Evolutionary conservation across 2,329 filamentous ascomycete genomes (phyloP), one percentile per base, ranked within the genome.

Genomic region (Trichophyton rubrum): DNA sequence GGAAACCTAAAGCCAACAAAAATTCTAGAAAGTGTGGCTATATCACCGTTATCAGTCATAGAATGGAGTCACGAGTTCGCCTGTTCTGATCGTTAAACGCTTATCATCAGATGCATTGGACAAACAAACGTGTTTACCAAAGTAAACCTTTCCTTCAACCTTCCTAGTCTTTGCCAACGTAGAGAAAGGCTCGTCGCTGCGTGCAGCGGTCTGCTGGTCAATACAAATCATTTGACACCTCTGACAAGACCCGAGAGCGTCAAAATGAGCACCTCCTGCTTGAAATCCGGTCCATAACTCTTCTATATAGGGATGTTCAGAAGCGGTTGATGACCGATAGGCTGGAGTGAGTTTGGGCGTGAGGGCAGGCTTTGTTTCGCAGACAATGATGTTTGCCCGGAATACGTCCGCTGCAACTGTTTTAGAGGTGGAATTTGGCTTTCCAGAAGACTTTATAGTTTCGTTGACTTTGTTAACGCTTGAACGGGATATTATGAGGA

Each of bases 161-260:
- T 89, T 83, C 66, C 93, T 82, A 9, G 89, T 95, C 77, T 95
- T 96, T 1, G 88, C 86, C 62, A 99, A 75, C 0, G 90, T 96
- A 2, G 88, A 82, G 69, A 93, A 95, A 0, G 93, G 93, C 72
- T 97, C 93, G 64, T 90, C 84, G 64, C 85, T 84, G 71, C 85
- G 88, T 64, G 84, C 80, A 0, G 85, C 90, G 11, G 87, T 96
- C 55, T 84, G 78, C 71, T 96, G 93, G 68, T 99, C 86, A 53
- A 97, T 84, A 70, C 92, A 96, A 8, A 99, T 87, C 91, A 99
- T 97, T 71, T 96, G 90, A 67, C 93, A 99, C 62, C 93, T 79
- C 62, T 90, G 83, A 68, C 93, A 99, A 2, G 88, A 83, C 0
- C 91, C 92, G 3, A 97, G 75, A 68, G 95, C 83, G 63, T 87